Evolutionary conservation across 495 filamentous ascomycete species (phyloP).

Genomic region (Daldinia decipiens): DNA sequence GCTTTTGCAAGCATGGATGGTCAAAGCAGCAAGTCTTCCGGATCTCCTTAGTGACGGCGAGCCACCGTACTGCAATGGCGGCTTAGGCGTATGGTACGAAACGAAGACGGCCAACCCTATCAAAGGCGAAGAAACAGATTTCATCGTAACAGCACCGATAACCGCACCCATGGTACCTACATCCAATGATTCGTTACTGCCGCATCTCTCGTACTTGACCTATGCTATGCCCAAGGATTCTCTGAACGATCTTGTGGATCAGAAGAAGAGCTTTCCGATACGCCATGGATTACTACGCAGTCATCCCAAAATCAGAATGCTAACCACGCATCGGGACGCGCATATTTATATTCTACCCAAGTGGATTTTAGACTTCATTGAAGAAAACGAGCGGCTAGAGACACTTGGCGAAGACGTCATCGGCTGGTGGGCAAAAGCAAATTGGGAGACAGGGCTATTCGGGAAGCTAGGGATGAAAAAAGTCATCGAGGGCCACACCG

Average conservation of each 20-base stretch:
- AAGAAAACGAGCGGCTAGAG: constrained; percentile 79
- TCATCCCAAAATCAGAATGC: constrained; percentile 78
- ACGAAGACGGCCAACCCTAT: constrained; percentile 78
- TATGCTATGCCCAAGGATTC: constrained; percentile 84
- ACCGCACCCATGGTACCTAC: constrained; percentile 64
- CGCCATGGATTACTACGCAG: constrained; percentile 75
- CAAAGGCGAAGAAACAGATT: constrained; percentile 93
- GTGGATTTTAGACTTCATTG: constrained; percentile 88
- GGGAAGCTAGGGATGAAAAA: constrained; percentile 78
- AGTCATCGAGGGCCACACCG: constrained; percentile 62
- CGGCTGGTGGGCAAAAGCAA: constrained; percentile 93
- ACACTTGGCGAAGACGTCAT: constrained; percentile 91
- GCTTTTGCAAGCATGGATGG: constrained; percentile 91
- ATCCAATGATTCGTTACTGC: constrained; percentile 68
- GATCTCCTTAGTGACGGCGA: constrained; percentile 56
- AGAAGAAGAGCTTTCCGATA: constrained; percentile 74
- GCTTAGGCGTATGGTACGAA: constrained; percentile 87
- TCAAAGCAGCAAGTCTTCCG: constrained; percentile 74
- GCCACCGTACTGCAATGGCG: constrained; percentile 65
- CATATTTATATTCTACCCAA: constrained; percentile 93
- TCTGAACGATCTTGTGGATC: constrained; percentile 78
- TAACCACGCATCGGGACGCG: constrained; percentile 83
- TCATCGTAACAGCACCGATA: constrained; percentile 77
- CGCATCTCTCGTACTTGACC: constrained; percentile 71
- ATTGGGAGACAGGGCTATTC: constrained; percentile 84